phyloP scores from a whole-genome alignment of 2,329 filamentous ascomycete genomes.

The Arthrobotrys conoides region DNA sequence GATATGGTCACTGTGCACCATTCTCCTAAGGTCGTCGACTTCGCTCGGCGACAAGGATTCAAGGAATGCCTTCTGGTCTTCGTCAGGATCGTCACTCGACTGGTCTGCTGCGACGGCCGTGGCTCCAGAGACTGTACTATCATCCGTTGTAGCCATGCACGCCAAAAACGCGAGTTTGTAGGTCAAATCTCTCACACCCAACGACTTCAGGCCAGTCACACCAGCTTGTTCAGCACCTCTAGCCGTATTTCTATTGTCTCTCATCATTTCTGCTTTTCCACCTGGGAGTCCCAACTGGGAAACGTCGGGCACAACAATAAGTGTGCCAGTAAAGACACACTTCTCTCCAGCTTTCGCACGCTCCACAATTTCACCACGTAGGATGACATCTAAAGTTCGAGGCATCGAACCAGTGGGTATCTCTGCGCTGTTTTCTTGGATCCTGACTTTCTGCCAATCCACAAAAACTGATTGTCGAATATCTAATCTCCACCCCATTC shows the following conservation, averaged over 20 bases:
- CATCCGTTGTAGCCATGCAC: slow-evolving; percentile 94
- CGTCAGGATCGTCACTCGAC: slow-evolving; percentile 61
- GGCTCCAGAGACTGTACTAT: slow-evolving; percentile 80
- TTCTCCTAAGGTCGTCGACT: slow-evolving; percentile 89
- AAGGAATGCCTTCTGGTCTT: slow-evolving; percentile 82
- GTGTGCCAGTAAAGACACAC: slow-evolving; percentile 94
- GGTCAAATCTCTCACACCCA: slow-evolving; percentile 94
- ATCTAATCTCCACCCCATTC: slow-evolving; percentile 94
- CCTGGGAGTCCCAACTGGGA: slow-evolving; percentile 94
- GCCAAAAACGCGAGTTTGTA: slow-evolving; percentile 97
- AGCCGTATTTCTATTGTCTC: slow-evolving; percentile 81
- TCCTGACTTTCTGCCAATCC: slow-evolving; percentile 98
- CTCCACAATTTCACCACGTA: slow-evolving; percentile 97
- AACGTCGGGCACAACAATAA: slow-evolving; percentile 97
- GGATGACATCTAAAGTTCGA: slow-evolving; percentile 94
- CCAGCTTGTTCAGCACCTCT: slow-evolving; percentile 77
- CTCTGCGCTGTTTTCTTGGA: slow-evolving; percentile 98
- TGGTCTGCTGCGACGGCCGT: slow-evolving; percentile 80
- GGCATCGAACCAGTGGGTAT: slow-evolving; percentile 99
- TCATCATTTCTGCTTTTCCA: slow-evolving; percentile 82
- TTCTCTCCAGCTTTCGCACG: slow-evolving; percentile 97
- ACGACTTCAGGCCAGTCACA: slow-evolving; percentile 87
- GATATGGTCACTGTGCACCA: slow-evolving; percentile 96
- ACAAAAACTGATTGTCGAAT: slow-evolving; percentile 97
- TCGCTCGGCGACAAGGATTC: slow-evolving; percentile 87